Evolutionary conservation across 176 grass and related monocot species (phyloP), one percentile per base, ranked within the genome.

Genomic region (Raddia distichophylla): DNA sequence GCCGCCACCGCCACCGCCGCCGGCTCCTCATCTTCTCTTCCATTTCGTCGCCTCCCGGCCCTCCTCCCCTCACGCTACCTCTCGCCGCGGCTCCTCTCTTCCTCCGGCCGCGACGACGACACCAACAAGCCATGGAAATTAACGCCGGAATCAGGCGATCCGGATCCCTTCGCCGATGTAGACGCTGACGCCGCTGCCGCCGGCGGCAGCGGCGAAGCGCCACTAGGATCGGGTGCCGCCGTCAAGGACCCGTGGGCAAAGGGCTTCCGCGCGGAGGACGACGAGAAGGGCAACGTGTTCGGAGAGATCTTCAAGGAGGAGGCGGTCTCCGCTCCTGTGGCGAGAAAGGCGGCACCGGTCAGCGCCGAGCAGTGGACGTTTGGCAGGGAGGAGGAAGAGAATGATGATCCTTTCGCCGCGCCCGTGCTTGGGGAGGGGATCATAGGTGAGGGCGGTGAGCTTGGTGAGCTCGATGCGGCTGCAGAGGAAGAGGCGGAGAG

Each of bases 391-490:
- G 88, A 91, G 9, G 80, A 91, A 6, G 80, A 75, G 72, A 84
- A 85, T 10, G 85, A 77, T n/a, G 91, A 94, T 85, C 84, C 49
- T 19, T 94, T 91, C 78, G 81, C 88, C 34, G 88, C 43, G 10
- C 33, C 82, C 7, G 91, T 90, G 80, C 60, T 85, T 2, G 88
- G 74, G 51, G 91, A 81, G 46, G 86, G 76, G 78, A 82, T 89
- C 27, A 78, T 69, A 11, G 73, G 60, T 34, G 88, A 77, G 17
- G 49, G 42, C 42, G 63, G 35, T 61, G 78, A 44, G n/a, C 33
- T 81, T 7, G 86, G 67, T 22, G 80, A 88, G 19, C 66, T 76
- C 37, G 67, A 65, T 79, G 49, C 55, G 17, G 60, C 20, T 18
- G 89, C 34, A 40, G 89, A 84, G 16, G 76, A 78, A 50, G 76